Percentiles rank a stretch among this genome's conserved stretches.
These are phyloP conservation scores for Heritiera fomes DNA, from an alignment of 345 rosid genomes.

Conservation along the genomic window DNA sequence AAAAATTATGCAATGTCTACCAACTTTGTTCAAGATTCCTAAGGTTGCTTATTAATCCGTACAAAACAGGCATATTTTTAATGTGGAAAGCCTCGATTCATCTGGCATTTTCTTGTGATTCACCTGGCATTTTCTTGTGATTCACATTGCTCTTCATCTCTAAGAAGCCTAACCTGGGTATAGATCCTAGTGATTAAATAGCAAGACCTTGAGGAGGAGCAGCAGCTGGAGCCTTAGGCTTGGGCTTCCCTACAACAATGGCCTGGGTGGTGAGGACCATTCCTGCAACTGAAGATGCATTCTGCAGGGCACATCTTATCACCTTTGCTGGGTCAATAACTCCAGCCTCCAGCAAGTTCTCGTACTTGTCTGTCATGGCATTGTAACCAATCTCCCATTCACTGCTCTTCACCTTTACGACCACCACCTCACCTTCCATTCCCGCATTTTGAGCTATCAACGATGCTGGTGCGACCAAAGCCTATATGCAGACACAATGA, in stretches of 20 bases:
- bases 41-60: background rate
- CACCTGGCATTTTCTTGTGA: background rate
- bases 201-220: conserved; percentile 67
- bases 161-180: background rate
- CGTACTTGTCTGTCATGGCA: conserved; percentile 85
- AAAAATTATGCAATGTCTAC: background rate
- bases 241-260: conserved; percentile 85
- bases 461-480: conserved; percentile 82
- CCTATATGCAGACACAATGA: conserved; percentile 42
- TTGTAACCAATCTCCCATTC: conserved; percentile 97
- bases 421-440: conserved; percentile 93
- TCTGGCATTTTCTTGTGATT: background rate
- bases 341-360: conserved; percentile 86
- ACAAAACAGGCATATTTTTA: background rate
- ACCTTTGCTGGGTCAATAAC: conserved; percentile 97
- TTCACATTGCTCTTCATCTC: background rate
- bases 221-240: conserved; percentile 58
- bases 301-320: conserved; percentile 89
- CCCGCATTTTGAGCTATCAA: conserved; percentile 96
- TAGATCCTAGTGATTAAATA: conserved; percentile 32
- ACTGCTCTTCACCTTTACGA: conserved; percentile 67
- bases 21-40: background rate
- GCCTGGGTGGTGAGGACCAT: conserved; percentile 99
- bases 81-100: background rate
- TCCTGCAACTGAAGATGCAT: conserved; percentile 93